These are phyloP conservation scores for Pleurotus giganteus DNA, from an alignment of 768 basidiomycete species.

Conservation along the genomic window DNA sequence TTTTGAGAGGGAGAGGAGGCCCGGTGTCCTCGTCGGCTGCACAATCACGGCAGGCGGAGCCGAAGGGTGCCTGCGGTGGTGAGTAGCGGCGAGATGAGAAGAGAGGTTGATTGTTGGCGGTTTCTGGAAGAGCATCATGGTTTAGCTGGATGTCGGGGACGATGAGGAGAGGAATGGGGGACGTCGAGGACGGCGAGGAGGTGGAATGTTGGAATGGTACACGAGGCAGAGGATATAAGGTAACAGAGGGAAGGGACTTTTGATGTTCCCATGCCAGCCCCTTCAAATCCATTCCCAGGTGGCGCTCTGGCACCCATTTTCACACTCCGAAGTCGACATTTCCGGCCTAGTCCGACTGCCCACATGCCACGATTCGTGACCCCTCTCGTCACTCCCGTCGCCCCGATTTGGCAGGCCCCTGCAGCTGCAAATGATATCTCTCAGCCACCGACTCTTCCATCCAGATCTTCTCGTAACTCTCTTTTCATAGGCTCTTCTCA, in stretches of 20 bases:
- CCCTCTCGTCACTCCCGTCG: slow-evolving; percentile 3
- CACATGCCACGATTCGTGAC: slow-evolving; percentile 2
- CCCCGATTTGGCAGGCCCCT: not conserved
- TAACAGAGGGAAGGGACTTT: slow-evolving; percentile 8
- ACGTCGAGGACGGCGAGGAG: slow-evolving; percentile 17
- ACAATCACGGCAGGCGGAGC: slow-evolving; percentile 67
- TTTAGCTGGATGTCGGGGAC: slow-evolving; percentile 16
- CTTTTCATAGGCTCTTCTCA: not conserved
- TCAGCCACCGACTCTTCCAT: not conserved
- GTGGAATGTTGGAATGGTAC: slow-evolving; percentile 7
- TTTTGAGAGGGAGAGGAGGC: slow-evolving; percentile 69
- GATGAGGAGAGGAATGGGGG: slow-evolving; percentile 17
- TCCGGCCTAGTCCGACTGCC: slow-evolving; percentile 9
- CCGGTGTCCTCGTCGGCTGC: slow-evolving; percentile 71
- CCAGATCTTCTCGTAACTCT: not conserved
- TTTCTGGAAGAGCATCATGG: slow-evolving; percentile 52
- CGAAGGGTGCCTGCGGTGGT: slow-evolving; percentile 67
- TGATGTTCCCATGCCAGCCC: slow-evolving; percentile 11
- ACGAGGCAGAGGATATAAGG: slow-evolving; percentile 11
- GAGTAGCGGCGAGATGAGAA: slow-evolving; percentile 21
- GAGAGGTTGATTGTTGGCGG: slow-evolving; percentile 32
- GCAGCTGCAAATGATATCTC: not conserved
- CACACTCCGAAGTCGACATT: slow-evolving; percentile 4
- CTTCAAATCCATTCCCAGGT: slow-evolving; percentile 10
- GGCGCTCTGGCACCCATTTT: slow-evolving; percentile 8